Percentiles rank a stretch among this genome's conserved stretches.
These are phyloP conservation scores for Nothophoma quercina DNA, from an alignment of 2,329 filamentous ascomycete species.

Conservation along the genomic window DNA sequence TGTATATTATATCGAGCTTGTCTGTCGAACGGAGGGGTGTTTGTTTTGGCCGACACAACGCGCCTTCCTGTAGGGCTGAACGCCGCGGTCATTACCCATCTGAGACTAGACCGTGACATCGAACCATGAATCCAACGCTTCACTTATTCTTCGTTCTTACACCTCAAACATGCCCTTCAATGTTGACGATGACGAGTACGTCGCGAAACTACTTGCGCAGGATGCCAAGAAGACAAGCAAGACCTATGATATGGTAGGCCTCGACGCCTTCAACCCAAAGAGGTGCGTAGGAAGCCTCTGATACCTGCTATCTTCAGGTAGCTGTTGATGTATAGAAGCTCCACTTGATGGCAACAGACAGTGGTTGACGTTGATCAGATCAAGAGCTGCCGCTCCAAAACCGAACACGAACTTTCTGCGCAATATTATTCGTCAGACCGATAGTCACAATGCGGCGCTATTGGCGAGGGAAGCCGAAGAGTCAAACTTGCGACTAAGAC, in stretches of 20 bases:
- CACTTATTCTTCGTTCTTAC: conserved; percentile 1
- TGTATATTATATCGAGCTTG: conserved; percentile 1
- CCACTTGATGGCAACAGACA: background rate
- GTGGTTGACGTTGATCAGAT: conserved; percentile 50
- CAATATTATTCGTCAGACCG: conserved; percentile 86
- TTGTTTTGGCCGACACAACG: conserved; percentile 39
- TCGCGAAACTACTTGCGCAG: conserved; percentile 78
- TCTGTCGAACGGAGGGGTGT: conserved; percentile 26
- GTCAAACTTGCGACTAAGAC: conserved; percentile 71
- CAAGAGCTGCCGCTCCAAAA: conserved; percentile 75
- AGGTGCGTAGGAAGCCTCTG: conserved; percentile 52
- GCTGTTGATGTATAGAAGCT: conserved; percentile 5
- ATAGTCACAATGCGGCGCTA: conserved; percentile 86
- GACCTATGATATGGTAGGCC: conserved; percentile 76
- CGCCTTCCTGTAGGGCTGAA: conserved; percentile 26
- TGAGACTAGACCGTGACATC: conserved; percentile 16
- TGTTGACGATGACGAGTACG: conserved; percentile 72
- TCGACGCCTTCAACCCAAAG: conserved; percentile 69
- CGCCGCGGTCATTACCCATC: conserved; percentile 30
- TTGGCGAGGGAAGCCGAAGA: conserved; percentile 85
- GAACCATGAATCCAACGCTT: conserved; percentile 9
- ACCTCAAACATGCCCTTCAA: conserved; percentile 29
- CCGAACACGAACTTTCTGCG: conserved; percentile 91
- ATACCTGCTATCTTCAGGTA: background rate
- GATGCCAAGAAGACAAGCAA: conserved; percentile 79